Percentiles rank a stretch among this genome's conserved stretches.
These are phyloP conservation scores for Leccinum solheimii DNA, from an alignment of 1,284 basidiomycete genomes.

Conservation along the genomic window DNA sequence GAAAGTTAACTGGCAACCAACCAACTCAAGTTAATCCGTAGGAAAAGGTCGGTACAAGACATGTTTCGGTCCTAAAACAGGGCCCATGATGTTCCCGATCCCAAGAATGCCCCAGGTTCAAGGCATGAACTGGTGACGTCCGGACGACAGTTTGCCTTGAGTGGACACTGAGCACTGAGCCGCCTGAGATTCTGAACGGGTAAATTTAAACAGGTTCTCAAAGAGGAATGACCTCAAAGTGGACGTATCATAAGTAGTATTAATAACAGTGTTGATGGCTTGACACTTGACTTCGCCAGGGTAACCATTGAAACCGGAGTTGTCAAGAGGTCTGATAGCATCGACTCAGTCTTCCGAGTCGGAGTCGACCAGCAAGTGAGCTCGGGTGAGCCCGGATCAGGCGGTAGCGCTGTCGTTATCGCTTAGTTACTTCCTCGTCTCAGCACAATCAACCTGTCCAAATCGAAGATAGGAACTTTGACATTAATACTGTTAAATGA, in stretches of 20 bases:
- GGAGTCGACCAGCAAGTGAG: no score
- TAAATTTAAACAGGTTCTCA: not conserved
- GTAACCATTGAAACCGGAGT: no score
- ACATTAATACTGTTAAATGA: no score
- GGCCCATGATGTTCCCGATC: not conserved
- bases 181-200: not conserved
- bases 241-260: not conserved
- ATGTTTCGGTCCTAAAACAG: not conserved
- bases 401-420: no score
- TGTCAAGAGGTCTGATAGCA: no score
- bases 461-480: not conserved
- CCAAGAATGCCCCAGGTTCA: not conserved
- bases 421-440: not conserved
- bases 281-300: no score
- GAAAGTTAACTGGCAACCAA: not conserved
- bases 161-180: not conserved
- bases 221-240: not conserved
- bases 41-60: not conserved
- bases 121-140: not conserved
- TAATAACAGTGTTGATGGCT: no score
- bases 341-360: no score
- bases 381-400: no score
- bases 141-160: not conserved
- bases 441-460: not conserved
- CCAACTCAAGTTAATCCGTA: not conserved